Evolutionary conservation across 1,284 basidiomycete genomes (phyloP).

Genomic region (Thelephora terrestris): DNA sequence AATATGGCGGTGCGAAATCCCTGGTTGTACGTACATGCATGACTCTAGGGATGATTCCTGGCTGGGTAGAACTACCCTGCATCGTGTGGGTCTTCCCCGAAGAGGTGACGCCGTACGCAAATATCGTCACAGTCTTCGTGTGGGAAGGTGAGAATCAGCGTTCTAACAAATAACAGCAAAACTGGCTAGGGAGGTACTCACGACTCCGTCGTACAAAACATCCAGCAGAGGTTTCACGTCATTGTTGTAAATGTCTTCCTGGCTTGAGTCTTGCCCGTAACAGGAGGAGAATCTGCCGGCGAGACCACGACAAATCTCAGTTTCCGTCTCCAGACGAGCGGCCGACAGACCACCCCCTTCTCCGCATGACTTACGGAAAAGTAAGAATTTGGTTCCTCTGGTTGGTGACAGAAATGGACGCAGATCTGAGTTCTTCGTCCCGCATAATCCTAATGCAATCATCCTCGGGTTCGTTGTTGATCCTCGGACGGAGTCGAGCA

Average conservation of each 20-base stretch:
- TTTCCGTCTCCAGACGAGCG: too few relatives aligned
- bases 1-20: neutral
- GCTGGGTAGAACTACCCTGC: conserved; percentile 30
- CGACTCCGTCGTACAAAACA: conserved; percentile 58
- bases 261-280: conserved; percentile 53
- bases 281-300: conserved; percentile 51
- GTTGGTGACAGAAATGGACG: conserved; percentile 50
- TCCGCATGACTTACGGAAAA: conserved; percentile 44
- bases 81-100: conserved; percentile 82
- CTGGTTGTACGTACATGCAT: neutral
- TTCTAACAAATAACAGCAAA: neutral
- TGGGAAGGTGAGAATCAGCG: neutral
- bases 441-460: conserved; percentile 43
- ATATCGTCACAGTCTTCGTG: conserved; percentile 63
- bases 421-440: conserved; percentile 25
- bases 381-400: conserved; percentile 64
- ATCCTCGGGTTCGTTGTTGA: conserved; percentile 52
- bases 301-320: neutral
- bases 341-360: too few relatives aligned
- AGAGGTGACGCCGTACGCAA: conserved; percentile 75
- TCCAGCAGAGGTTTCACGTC: conserved; percentile 65
- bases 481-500: conserved; percentile 53
- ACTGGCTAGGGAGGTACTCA: conserved; percentile 25
- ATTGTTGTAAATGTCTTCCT: conserved; percentile 59
- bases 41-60: neutral